Evolutionary conservation across 352 stramenopile genomes (phyloP).

Genomic region (Phytophthora litchii): DNA sequence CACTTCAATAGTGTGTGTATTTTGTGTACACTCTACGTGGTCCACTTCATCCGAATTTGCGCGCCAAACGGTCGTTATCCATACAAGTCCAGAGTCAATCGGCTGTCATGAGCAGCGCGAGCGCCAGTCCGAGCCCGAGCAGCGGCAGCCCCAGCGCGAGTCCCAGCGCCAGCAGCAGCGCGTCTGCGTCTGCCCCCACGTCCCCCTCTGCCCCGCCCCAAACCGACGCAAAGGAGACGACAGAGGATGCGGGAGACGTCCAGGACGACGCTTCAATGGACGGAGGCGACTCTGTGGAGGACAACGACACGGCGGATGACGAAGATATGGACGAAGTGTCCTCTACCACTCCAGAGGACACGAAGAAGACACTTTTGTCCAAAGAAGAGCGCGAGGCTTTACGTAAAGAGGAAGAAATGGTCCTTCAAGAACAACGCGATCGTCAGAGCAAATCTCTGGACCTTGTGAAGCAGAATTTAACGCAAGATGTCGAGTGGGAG

Average conservation of each 20-base stretch:
- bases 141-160: conserved; percentile 37
- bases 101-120: conserved; percentile 32
- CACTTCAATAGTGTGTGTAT: neutral
- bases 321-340: conserved; percentile 25
- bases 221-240: neutral
- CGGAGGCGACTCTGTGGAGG: conserved; percentile 24
- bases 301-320: conserved; percentile 42
- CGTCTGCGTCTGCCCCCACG: conserved; percentile 8
- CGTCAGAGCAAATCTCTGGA: conserved; percentile 78
- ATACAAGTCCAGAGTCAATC: conserved; percentile 32
- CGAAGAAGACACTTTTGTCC: conserved; percentile 51
- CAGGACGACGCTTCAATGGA: conserved; percentile 38
- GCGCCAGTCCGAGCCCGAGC: conserved; percentile 37
- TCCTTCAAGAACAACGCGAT: conserved; percentile 79
- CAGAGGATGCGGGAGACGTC: conserved; percentile 14
- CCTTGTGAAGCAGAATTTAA: conserved; percentile 65
- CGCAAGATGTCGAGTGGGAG: conserved; percentile 54
- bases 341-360: conserved; percentile 27
- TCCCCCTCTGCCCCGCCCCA: conserved; percentile 15
- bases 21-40: conserved; percentile 1
- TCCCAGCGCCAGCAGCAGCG: conserved; percentile 30
- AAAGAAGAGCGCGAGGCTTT: conserved; percentile 64
- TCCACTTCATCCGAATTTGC: conserved; percentile 11
- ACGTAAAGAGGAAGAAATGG: conserved; percentile 67
- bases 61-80: conserved; percentile 25